Percentiles rank a stretch among this genome's conserved stretches.
Evolutionary conservation across 768 basidiomycete genomes (phyloP).

Genomic region (Lactarius vividus): DNA sequence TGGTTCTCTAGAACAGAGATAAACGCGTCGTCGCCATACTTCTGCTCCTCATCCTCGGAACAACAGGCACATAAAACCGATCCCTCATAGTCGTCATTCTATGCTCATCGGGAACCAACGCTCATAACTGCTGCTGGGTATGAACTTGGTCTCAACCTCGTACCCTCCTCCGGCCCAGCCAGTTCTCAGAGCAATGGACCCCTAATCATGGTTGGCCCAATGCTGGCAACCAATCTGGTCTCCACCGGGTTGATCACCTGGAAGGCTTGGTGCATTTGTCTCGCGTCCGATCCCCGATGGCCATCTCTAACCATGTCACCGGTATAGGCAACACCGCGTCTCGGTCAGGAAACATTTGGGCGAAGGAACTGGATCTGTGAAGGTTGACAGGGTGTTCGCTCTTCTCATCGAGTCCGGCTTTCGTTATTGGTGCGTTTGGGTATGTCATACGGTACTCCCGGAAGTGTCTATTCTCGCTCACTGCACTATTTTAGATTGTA

Average conservation of each 20-base stretch:
- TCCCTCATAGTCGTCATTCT: not conserved
- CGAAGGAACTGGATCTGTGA: constrained; percentile 2
- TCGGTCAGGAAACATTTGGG: not conserved
- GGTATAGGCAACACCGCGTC: not conserved
- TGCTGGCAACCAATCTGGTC: not conserved
- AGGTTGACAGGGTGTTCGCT: constrained; percentile 16
- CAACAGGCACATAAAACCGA: not conserved
- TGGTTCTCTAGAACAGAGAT: not conserved
- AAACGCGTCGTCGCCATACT: not conserved
- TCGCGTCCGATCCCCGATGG: not conserved
- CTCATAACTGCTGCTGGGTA: not conserved
- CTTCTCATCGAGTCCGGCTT: constrained; percentile 21
- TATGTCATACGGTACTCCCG: not conserved
- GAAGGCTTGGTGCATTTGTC: not conserved
- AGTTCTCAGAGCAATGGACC: not conserved
- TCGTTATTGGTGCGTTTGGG: constrained; percentile 18
- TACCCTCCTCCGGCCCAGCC: not conserved
- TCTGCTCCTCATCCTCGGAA: not conserved
- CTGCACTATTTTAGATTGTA: not conserved
- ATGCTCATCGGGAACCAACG: not conserved
- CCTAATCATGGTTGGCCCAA: constrained; percentile 2
- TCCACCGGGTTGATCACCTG: constrained; percentile 1
- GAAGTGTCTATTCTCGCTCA: not conserved
- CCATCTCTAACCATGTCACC: not conserved
- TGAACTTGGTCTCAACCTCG: not conserved